Percentiles rank a stretch among this genome's conserved stretches.
These are phyloP conservation scores for Chaetothyriales sp. DNA, from an alignment of 2,329 filamentous ascomycete species.

Conservation along the genomic window DNA sequence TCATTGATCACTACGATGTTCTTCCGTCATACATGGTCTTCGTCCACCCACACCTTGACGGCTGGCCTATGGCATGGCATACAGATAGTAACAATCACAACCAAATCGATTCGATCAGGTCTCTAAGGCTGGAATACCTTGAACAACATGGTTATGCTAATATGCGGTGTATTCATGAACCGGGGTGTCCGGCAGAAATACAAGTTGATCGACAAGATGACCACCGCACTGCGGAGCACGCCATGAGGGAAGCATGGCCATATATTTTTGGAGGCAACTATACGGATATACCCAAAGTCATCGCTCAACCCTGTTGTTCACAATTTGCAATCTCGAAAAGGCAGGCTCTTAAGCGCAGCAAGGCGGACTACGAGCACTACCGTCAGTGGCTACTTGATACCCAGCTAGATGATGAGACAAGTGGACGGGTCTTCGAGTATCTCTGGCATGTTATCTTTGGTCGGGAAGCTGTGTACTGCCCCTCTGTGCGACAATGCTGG, in stretches of 20 bases:
- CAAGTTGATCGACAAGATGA: slow-evolving; percentile 16
- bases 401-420: slow-evolving; percentile 39
- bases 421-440: slow-evolving; percentile 50
- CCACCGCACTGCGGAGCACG: slow-evolving; percentile 25
- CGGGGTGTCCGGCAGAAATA: slow-evolving; percentile 33
- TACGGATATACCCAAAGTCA: slow-evolving; percentile 21
- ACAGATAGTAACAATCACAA: slow-evolving; percentile 43
- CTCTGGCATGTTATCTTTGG: slow-evolving; percentile 49
- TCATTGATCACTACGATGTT: slow-evolving; percentile 32
- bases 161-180: slow-evolving; percentile 45
- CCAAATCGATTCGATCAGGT: slow-evolving; percentile 38
- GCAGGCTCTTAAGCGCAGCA: slow-evolving; percentile 36
- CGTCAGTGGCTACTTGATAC: slow-evolving; percentile 49
- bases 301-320: slow-evolving; percentile 49
- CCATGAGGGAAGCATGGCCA: slow-evolving; percentile 25
- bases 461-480: slow-evolving; percentile 23
- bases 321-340: slow-evolving; percentile 50
- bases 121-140: slow-evolving; percentile 39
- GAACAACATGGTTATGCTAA: slow-evolving; percentile 45
- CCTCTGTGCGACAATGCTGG: slow-evolving; percentile 2
- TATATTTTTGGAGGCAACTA: slow-evolving; percentile 22
- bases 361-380: slow-evolving; percentile 42
- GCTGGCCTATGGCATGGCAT: slow-evolving; percentile 33
- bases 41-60: slow-evolving; percentile 27
- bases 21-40: slow-evolving; percentile 33